Evolutionary conservation across 2,329 filamentous ascomycete species (phyloP), one percentile per base, ranked within the genome.

Genomic region (Trichoderma sp.): DNA sequence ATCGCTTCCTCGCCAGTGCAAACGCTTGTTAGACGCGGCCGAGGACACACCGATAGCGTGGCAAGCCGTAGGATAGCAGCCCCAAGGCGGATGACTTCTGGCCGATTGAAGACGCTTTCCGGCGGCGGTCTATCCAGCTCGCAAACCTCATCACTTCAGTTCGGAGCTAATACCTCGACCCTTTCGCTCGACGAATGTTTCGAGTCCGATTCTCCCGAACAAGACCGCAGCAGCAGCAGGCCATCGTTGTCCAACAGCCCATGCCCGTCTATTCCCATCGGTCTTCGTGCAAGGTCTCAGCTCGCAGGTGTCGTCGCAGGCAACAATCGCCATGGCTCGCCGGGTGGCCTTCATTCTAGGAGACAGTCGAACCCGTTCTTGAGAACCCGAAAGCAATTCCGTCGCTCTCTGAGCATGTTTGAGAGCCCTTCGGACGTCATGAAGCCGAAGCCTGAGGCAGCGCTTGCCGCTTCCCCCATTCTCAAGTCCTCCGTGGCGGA

Each of bases 331-430:
- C 91, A 86, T 77, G 92, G 89, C 45, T 96, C 93, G 15, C 93
- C 93, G 41, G 84, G 90, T 67, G 83, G 83, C 66, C 82, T 81
- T 66, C 90, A 94, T 70, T 79, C 88, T 64, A 88, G 93, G 68
- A 92, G 93, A 69, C 84, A 81, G 67, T 90, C 85, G 56, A 93
- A 88, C 76, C 90, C 85, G 64, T 86, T 90, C 69, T 81, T 88
- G 71, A 88, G 92, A 67, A 91, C 91, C 51, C 87, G 93, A 69
- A 96, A 96, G 74, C 91, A 95, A 76, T 94, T 94, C 74, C 89
- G 95, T 67, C 88, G 95, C 69, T 96, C 94, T 26, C 81, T 97
- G 74, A 98, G 95, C 84, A 99, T 99, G 95, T 99, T 96, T 78
- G 94, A 98, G 79, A 88, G 90, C 75, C 90, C 93, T 3, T 90